Evolutionary conservation across 2,329 filamentous ascomycete genomes (phyloP).

Genomic region (Laburnicola sp.): DNA sequence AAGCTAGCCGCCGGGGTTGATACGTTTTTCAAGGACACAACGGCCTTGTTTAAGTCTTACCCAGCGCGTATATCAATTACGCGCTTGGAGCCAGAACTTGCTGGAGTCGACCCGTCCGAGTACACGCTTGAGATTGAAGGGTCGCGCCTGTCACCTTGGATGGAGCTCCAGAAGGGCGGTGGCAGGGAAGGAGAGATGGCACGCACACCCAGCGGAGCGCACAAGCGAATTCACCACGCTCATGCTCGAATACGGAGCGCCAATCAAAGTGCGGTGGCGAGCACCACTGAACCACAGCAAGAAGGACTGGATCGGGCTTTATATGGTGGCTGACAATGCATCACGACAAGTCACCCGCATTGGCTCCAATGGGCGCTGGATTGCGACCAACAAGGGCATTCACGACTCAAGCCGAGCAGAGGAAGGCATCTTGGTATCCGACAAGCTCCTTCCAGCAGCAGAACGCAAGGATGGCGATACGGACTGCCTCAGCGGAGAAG

Average conservation of each 20-base stretch:
- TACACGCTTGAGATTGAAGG: constrained; percentile 79
- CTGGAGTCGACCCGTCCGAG: constrained; percentile 75
- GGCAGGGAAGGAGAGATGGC: constrained; percentile 74
- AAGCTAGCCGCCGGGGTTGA: constrained; percentile 85
- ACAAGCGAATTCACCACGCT: constrained; percentile 70
- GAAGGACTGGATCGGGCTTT: constrained; percentile 93
- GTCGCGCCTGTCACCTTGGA: constrained; percentile 53
- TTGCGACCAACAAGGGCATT: constrained; percentile 73
- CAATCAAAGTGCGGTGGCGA: constrained; percentile 87
- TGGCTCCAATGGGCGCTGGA: constrained; percentile 85
- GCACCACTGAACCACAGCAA: constrained; percentile 85
- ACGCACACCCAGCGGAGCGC: constrained; percentile 65
- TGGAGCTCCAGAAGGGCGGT: constrained; percentile 63
- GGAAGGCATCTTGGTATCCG: constrained; percentile 71
- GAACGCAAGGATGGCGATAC: constrained; percentile 54
- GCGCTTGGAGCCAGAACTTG: constrained; percentile 75
- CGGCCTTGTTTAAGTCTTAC: constrained; percentile 84
- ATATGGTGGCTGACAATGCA: constrained; percentile 92
- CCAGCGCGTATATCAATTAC: constrained; percentile 84
- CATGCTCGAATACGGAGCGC: constrained; percentile 84
- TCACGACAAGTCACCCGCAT: constrained; percentile 83
- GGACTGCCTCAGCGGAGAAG: constrained; percentile 74
- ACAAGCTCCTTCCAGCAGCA: constrained; percentile 59
- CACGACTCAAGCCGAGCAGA: constrained; percentile 78
- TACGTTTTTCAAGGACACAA: constrained; percentile 84